These are phyloP conservation scores for Pyrus bretschneideri DNA, from an alignment of 306 rosid genomes.

Conservation along the genomic window DNA sequence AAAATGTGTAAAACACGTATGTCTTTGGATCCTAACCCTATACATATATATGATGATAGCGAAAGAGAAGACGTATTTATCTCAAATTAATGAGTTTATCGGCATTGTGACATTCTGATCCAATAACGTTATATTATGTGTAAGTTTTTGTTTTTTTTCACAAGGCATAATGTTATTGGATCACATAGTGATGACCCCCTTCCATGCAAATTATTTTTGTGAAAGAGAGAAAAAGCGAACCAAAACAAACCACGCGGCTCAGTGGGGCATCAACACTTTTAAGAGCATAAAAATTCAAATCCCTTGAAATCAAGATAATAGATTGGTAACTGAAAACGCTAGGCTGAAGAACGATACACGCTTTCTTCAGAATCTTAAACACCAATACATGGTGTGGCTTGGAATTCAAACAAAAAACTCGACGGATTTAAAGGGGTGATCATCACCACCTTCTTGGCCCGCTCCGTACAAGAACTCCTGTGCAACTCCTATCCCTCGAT, in stretches of 20 bases:
- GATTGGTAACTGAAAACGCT: not conserved
- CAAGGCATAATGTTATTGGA: too few relatives aligned
- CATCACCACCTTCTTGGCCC: not conserved
- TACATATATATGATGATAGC: not conserved
- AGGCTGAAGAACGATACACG: not conserved
- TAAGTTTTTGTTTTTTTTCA: too few relatives aligned
- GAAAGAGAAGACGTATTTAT: not conserved
- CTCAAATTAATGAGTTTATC: too few relatives aligned
- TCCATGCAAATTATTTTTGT: not conserved
- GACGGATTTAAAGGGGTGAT: not conserved
- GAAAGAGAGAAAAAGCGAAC: not conserved
- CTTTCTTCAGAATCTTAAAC: not conserved
- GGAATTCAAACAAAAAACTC: not conserved
- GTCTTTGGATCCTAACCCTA: too few relatives aligned
- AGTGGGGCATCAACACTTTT: not conserved
- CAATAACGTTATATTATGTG: too few relatives aligned
- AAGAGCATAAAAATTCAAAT: not conserved
- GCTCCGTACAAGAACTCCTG: not conserved
- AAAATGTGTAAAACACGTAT: too few relatives aligned
- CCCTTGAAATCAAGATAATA: not conserved
- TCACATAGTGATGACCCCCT: not conserved
- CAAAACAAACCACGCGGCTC: not conserved
- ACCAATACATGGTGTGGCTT: not conserved
- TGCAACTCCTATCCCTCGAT: not conserved
- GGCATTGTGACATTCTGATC: fast-evolving